Conservation (phyloP, 202 grass and related monocot genomes). For the Schoenoplectus tabernaemontani region DNA sequence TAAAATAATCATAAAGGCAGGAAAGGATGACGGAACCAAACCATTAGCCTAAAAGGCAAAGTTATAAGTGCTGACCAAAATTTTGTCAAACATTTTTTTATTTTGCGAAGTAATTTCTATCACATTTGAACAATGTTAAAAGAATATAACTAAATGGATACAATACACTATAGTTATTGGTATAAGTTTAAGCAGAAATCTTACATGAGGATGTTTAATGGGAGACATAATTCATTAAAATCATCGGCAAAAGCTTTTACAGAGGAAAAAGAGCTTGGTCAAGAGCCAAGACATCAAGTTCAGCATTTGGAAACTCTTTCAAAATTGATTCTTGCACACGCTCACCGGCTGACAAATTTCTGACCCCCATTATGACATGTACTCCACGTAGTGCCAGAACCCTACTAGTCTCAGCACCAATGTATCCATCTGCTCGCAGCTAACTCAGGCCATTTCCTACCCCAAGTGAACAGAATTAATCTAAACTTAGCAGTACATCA, state of each 20-base stretch:
- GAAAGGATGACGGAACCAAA: background rate
- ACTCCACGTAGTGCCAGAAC: conserved; percentile 33
- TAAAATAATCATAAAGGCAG: background rate
- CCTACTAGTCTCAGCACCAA: conserved; percentile 36
- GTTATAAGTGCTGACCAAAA: background rate
- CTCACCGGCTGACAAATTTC: conserved; percentile 19
- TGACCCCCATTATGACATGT: conserved; percentile 36
- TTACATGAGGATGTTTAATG: conserved; percentile 45
- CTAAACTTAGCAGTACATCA: background rate
- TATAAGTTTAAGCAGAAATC: background rate
- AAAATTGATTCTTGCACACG: conserved; percentile 21
- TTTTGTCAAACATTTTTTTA: background rate
- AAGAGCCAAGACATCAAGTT: conserved; percentile 28
- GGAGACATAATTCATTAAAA: conserved; percentile 12
- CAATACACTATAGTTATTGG: background rate
- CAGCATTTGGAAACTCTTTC: conserved; percentile 13
- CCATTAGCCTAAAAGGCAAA: background rate
- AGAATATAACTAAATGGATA: background rate
- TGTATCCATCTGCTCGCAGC: conserved; percentile 38
- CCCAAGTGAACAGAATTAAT: background rate
- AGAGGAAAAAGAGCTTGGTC: conserved; percentile 38
- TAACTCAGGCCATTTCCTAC: background rate
- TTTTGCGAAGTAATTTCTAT: too few species aligned
- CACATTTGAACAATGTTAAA: background rate
- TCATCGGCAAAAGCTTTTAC: conserved; percentile 22